These are phyloP conservation scores for Suillus subalutaceus DNA, from an alignment of 768 basidiomycete species.

Conservation along the genomic window DNA sequence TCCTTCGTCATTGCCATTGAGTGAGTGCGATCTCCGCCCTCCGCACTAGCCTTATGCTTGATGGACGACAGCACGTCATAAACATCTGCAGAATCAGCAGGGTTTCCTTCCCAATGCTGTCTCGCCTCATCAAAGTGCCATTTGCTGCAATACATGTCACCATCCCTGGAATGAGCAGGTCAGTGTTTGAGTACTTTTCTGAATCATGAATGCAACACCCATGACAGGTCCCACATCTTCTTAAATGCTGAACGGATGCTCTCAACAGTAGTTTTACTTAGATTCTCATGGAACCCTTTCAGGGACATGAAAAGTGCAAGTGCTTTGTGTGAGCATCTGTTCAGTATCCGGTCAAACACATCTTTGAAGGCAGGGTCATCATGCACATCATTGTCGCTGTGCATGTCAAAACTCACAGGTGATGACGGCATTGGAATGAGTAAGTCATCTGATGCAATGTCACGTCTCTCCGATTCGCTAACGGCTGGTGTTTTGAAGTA, in stretches of 20 bases:
- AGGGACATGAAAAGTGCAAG: no score
- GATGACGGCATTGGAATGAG: no score
- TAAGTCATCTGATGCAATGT: no score
- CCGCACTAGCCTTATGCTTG: slow-evolving; percentile 22
- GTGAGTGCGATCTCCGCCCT: slow-evolving; percentile 28
- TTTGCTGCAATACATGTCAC: slow-evolving; percentile 25
- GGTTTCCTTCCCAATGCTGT: slow-evolving; percentile 31
- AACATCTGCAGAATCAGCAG: slow-evolving; percentile 28
- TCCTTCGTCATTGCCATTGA: slow-evolving; percentile 27
- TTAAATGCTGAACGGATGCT: slow-evolving; percentile 13
- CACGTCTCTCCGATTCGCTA: no score
- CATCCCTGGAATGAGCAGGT: neutral
- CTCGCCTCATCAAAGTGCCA: slow-evolving; percentile 31
- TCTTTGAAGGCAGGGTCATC: no score
- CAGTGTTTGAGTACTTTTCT: no score
- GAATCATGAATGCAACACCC: neutral
- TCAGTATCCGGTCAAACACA: no score
- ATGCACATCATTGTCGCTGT: no score
- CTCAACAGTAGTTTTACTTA: slow-evolving; percentile 3
- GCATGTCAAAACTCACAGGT: no score
- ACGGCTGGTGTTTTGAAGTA: no score
- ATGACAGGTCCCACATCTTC: slow-evolving; percentile 9
- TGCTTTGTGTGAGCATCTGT: no score
- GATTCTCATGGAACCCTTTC: slow-evolving; percentile 6
- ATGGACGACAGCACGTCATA: slow-evolving; percentile 26